phyloP scores from a whole-genome alignment of 2,329 filamentous ascomycete species.

The Neopestalotiopsis sp. region DNA sequence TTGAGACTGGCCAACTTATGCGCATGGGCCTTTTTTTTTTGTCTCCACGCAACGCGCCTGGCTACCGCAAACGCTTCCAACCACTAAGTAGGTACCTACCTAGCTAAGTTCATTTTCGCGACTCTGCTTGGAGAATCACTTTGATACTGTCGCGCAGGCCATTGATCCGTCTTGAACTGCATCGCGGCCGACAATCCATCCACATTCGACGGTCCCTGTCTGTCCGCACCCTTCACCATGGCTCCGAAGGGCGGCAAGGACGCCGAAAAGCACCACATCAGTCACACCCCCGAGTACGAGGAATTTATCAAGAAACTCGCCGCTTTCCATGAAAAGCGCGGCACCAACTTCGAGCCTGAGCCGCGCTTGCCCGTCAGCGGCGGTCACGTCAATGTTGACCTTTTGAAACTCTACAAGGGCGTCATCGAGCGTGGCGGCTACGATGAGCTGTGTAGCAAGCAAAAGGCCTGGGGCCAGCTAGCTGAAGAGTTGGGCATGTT shows the following conservation, averaged over 20 bases:
- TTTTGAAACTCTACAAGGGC: slow-evolving; percentile 78
- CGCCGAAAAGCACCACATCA: slow-evolving; percentile 47
- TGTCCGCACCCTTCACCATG: slow-evolving; percentile 28
- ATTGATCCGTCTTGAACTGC: not conserved
- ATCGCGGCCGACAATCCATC: slow-evolving; percentile 37
- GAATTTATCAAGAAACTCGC: slow-evolving; percentile 77
- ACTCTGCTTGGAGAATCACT: not conserved
- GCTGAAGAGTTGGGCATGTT: slow-evolving; percentile 78
- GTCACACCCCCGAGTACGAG: slow-evolving; percentile 72
- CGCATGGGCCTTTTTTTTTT: not conserved
- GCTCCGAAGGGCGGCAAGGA: slow-evolving; percentile 32
- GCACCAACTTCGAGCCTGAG: slow-evolving; percentile 78
- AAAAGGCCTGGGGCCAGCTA: slow-evolving; percentile 84
- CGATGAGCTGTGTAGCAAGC: slow-evolving; percentile 81
- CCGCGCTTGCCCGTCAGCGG: slow-evolving; percentile 69
- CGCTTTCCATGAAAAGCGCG: slow-evolving; percentile 78
- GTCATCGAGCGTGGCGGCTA: slow-evolving; percentile 83
- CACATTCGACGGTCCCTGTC: slow-evolving; percentile 5
- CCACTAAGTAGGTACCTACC: not conserved
- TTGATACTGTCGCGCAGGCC: slow-evolving; percentile 6
- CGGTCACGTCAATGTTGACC: slow-evolving; percentile 75
- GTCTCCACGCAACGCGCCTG: not conserved
- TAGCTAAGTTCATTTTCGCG: slow-evolving; percentile 13
- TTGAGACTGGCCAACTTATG: not conserved
- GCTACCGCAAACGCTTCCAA: not conserved